Conservation (phyloP, 139 green algal species). For the Volvox africanus region DNA sequence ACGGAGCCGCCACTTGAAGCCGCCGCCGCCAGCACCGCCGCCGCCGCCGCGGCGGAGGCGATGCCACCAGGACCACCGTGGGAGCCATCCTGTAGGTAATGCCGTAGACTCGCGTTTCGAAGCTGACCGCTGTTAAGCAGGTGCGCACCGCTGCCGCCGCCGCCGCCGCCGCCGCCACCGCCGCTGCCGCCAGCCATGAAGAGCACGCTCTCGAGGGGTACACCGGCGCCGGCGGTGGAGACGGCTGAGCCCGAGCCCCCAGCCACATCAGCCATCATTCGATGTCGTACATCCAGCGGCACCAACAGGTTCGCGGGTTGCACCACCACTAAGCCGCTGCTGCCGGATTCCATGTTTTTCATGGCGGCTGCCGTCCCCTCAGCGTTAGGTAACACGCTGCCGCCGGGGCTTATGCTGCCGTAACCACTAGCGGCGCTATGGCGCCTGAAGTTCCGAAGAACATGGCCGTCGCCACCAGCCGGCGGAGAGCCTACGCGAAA, state of each 20-base stretch:
- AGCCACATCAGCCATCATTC: background rate
- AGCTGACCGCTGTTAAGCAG: background rate
- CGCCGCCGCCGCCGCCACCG: background rate
- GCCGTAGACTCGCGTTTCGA: conserved; percentile 23
- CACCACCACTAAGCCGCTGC: background rate
- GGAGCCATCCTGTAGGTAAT: background rate
- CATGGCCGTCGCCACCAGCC: background rate
- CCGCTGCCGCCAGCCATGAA: background rate
- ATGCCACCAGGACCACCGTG: background rate
- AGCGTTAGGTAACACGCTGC: background rate
- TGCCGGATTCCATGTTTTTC: background rate
- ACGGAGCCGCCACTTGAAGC: background rate
- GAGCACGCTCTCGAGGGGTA: too few relatives aligned
- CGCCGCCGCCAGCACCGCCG: background rate
- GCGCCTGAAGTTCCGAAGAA: too few relatives aligned
- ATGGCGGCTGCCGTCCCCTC: background rate
- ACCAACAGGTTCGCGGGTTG: background rate
- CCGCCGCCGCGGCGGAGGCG: background rate
- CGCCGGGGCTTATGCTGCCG: background rate
- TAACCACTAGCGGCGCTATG: too few relatives aligned
- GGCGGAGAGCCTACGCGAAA: background rate
- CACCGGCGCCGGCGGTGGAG: too few relatives aligned
- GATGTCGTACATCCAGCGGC: conserved; percentile 23
- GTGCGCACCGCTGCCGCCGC: background rate
- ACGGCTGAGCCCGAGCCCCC: too few relatives aligned